phyloP scores from a whole-genome alignment of 441 rosid genomes.

The Macaranga tanarius region DNA sequence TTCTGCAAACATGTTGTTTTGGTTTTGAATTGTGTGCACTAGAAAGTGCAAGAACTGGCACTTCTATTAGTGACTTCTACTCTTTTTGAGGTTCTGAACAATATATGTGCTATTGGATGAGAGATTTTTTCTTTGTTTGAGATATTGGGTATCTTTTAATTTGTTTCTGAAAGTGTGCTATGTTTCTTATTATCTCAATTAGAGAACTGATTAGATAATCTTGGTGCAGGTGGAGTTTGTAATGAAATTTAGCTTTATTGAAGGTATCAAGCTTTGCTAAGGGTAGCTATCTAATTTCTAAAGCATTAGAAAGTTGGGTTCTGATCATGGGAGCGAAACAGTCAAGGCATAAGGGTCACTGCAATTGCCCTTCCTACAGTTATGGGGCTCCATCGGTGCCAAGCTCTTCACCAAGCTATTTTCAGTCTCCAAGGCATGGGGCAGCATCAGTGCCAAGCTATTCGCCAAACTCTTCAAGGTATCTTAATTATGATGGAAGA shows the following conservation, averaged over 20 bases:
- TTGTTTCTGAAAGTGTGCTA: too few species aligned
- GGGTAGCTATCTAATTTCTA: neutral
- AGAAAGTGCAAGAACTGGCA: too few species aligned
- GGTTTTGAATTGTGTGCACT: too few species aligned
- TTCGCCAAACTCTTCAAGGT: conserved; percentile 10
- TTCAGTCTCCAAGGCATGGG: neutral
- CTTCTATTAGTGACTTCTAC: too few species aligned
- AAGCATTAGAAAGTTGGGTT: neutral
- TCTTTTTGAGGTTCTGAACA: too few species aligned
- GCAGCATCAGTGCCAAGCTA: conserved; percentile 21
- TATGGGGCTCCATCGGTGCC: conserved; percentile 18
- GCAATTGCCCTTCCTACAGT: neutral
- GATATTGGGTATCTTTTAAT: too few species aligned
- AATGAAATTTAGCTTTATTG: neutral
- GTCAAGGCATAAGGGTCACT: conserved; percentile 16
- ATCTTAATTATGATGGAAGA: conserved; percentile 22
- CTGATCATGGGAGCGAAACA: conserved; percentile 30
- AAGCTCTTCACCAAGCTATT: neutral
- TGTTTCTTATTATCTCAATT: too few species aligned
- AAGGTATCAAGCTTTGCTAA: neutral
- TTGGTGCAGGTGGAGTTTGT: neutral
- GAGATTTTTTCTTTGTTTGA: too few species aligned
- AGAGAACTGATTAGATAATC: neutral
- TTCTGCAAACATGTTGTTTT: too few species aligned
- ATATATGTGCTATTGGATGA: too few species aligned